phyloP scores from a whole-genome alignment of 495 filamentous ascomycete species.

The Penicillium maclennaniae region DNA sequence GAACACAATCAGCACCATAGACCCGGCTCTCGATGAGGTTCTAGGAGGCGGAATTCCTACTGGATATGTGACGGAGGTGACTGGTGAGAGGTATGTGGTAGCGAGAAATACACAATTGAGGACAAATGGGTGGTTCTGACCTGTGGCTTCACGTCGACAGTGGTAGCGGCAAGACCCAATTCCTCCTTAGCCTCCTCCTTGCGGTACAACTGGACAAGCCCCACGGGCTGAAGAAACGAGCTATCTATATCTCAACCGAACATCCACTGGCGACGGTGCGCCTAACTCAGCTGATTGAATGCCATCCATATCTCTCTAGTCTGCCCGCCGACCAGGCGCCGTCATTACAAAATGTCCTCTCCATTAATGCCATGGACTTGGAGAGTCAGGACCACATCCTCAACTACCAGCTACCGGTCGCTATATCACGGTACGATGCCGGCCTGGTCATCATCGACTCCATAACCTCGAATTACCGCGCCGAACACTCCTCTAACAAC shows the following conservation, averaged over 20 bases:
- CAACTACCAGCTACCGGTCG: constrained; percentile 82
- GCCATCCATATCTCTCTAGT: constrained; percentile 56
- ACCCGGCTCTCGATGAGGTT: constrained; percentile 66
- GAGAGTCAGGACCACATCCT: constrained; percentile 96
- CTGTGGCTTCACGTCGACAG: constrained; percentile 33
- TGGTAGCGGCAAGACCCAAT: constrained; percentile 93
- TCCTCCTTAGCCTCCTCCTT: constrained; percentile 82
- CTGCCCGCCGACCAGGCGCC: constrained; percentile 49
- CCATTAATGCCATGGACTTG: constrained; percentile 82
- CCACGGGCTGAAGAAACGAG: constrained; percentile 60
- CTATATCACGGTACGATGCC: constrained; percentile 67
- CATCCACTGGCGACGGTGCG: constrained; percentile 75
- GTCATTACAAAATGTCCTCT: constrained; percentile 65
- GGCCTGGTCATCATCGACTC: constrained; percentile 85
- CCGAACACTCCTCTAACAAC: constrained; percentile 58
- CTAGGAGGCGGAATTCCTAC: constrained; percentile 82
- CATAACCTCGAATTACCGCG: constrained; percentile 90
- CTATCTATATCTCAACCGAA: constrained; percentile 96
- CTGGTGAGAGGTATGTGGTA: constrained; percentile 71
- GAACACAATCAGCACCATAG: constrained; percentile 73
- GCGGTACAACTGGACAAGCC: constrained; percentile 74
- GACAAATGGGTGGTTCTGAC: constrained; percentile 16
- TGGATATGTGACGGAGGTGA: constrained; percentile 83
- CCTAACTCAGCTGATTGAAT: constrained; percentile 69
- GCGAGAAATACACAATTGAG: background rate